Percentiles rank a stretch among this genome's conserved stretches.
phyloP scores from a whole-genome alignment of 305 asterid genomes.

The Fraxinus albicans region DNA sequence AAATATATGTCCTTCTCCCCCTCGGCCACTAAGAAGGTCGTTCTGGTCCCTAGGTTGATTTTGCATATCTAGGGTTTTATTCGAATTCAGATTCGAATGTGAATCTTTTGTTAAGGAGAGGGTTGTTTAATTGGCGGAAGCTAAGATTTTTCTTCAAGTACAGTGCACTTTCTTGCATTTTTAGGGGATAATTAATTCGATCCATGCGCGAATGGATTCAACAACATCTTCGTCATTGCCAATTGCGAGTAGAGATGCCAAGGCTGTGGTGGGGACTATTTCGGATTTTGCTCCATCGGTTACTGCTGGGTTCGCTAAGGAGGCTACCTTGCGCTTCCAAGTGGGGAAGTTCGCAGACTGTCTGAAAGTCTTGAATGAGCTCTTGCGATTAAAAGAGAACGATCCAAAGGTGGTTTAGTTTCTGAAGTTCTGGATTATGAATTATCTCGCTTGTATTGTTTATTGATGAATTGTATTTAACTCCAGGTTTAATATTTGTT shows the following conservation, averaged over 20 bases:
- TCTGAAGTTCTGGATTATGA: not conserved
- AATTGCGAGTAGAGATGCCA: constrained; percentile 34
- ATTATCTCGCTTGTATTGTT: not conserved
- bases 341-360: constrained; percentile 69
- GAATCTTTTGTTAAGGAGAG: constrained; percentile 17
- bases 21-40: no score
- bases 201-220: constrained; percentile 46
- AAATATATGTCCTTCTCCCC: no score
- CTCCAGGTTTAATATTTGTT: not conserved
- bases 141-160: constrained; percentile 24
- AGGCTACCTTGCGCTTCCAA: constrained; percentile 82
- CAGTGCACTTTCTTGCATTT: constrained; percentile 4
- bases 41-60: not conserved
- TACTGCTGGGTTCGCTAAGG: constrained; percentile 75
- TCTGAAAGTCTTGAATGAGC: constrained; percentile 57
- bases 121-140: not conserved
- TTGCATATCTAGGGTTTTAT: constrained; percentile 40
- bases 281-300: constrained; percentile 53
- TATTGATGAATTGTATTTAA: not conserved
- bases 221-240: constrained; percentile 44
- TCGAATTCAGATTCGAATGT: constrained; percentile 35
- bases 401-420: no score
- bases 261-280: constrained; percentile 24
- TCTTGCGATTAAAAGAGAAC: constrained; percentile 56
- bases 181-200: constrained; percentile 13